A percentile compares a stretch with the other conserved stretches of the same genome.
phyloP scores from a whole-genome alignment of 176 grass and related monocot species.

The Zea mays region DNA sequence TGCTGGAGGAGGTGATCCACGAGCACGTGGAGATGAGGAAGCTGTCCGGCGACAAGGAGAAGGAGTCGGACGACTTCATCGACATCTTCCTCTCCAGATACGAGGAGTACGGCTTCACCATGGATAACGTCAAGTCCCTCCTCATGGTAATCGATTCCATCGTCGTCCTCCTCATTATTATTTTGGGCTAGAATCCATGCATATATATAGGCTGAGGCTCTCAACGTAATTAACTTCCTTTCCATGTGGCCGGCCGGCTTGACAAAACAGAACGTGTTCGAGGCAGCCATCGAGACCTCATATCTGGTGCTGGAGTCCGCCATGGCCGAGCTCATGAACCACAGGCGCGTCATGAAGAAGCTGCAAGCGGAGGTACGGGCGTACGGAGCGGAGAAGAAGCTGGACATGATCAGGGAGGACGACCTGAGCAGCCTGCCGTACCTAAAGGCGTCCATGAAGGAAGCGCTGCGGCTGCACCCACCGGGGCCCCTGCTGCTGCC shows the following conservation, averaged over 20 bases:
- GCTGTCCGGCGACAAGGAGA: not conserved
- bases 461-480: slow-evolving; percentile 41
- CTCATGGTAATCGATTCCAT: not conserved
- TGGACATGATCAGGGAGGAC: slow-evolving; percentile 18
- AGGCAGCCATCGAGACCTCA: slow-evolving; percentile 9
- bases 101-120: slow-evolving; percentile 4
- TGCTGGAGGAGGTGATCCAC: slow-evolving; percentile 15
- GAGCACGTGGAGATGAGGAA: not conserved
- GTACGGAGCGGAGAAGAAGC: not conserved
- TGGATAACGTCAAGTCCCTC: slow-evolving; percentile 8
- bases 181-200: no score
- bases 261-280: not conserved
- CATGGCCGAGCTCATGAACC: slow-evolving; percentile 38
- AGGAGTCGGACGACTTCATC: not conserved
- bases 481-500: slow-evolving; percentile 40
- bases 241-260: no score
- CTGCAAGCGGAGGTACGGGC: slow-evolving; percentile 33
- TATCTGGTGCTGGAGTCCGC: slow-evolving; percentile 33
- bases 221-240: no score
- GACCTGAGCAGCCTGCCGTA: slow-evolving; percentile 32
- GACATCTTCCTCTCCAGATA: slow-evolving; percentile 6
- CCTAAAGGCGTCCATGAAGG: slow-evolving; percentile 39
- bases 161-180: no score
- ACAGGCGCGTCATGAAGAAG: slow-evolving; percentile 24
- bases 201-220: no score